Evolutionary conservation across 352 stramenopile species (phyloP), one percentile per base, ranked within the genome.

Genomic region (Aphanomyces astaci): DNA sequence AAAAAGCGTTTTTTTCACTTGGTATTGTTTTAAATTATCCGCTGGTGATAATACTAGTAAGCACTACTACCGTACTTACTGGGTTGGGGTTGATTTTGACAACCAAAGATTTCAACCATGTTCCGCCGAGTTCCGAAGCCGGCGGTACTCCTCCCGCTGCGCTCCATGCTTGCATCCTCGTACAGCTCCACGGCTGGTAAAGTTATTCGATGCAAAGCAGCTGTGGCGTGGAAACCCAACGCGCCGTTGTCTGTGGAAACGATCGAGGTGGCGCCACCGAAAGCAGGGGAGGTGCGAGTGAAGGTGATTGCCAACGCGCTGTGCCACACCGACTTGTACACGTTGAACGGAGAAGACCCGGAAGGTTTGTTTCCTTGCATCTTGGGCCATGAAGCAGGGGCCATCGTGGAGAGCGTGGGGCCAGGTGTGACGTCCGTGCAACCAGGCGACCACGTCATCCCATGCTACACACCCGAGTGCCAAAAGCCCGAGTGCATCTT

Each of bases 361-460:
- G 84, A 92, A 71, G 84, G 86, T 27, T 73, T 95, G 1, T 97
- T 97, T 69, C 91, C 91, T 10, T 94, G 76, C 45, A 96, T 97
- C 69, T 73, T 97, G 28, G 91, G 91, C 11, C 91, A 97, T 66
- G 91, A 97, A 73, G 89, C 83, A 11, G 91, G 87, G 30, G 89
- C 82, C 55, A 79, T 94, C 30, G 88, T 96, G 2, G 88, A 96
- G 72, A 82, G 70, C 1, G 74, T 90, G 0, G 82, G 82, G 25
- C 70, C 79, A 33, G 82, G 82, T 13, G 91, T 97, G 2, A 89
- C 78, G 13, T 81, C 72, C 1, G 82, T 97, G 1, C 78, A 86
- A 57, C 71, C 75, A 0, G 91, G 91, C 22, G 89, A 97, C 72
- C 71, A 88, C 30, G 82, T 90, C 62, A 77, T 86, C 25, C 78